phyloP scores from a whole-genome alignment of 139 green algal genomes.

The Zygnema circumcarinatum region DNA sequence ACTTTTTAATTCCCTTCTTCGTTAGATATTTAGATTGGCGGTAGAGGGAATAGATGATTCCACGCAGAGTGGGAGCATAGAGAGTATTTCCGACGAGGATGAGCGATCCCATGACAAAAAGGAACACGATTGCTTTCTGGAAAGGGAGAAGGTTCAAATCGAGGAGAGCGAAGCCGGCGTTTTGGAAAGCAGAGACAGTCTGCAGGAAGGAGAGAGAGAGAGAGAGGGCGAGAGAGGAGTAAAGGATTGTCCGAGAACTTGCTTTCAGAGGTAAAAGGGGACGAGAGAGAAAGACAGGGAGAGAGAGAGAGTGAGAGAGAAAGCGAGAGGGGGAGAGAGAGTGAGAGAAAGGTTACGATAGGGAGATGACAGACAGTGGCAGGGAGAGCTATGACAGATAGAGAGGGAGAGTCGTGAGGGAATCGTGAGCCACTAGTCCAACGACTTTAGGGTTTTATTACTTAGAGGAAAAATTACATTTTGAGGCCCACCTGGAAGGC shows the following conservation, averaged over 20 bases:
- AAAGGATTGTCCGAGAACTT: no score
- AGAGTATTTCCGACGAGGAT: constrained; percentile 58
- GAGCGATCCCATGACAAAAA: background rate
- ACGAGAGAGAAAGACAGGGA: background rate
- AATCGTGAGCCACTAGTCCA: no score
- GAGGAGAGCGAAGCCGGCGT: constrained; percentile 46
- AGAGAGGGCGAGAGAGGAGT: background rate
- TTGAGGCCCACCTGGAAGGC: constrained; percentile 40
- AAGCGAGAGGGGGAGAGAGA: background rate
- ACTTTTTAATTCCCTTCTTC: background rate
- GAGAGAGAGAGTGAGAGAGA: constrained; percentile 1
- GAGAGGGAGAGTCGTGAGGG: no score
- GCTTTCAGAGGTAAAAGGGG: background rate
- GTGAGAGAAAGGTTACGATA: background rate
- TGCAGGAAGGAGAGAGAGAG: constrained; percentile 21
- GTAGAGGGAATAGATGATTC: constrained; percentile 39
- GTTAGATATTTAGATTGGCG: background rate
- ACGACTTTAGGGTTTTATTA: background rate
- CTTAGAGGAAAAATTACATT: background rate
- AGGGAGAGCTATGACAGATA: no score
- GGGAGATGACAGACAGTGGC: no score
- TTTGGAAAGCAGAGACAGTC: constrained; percentile 47
- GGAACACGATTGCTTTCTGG: constrained; percentile 12
- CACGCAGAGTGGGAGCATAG: constrained; percentile 43
- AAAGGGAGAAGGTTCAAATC: constrained; percentile 40